Base-by-base conservation (phyloP, 768 basidiomycete genomes). In the Phylloporus sp. region DNA sequence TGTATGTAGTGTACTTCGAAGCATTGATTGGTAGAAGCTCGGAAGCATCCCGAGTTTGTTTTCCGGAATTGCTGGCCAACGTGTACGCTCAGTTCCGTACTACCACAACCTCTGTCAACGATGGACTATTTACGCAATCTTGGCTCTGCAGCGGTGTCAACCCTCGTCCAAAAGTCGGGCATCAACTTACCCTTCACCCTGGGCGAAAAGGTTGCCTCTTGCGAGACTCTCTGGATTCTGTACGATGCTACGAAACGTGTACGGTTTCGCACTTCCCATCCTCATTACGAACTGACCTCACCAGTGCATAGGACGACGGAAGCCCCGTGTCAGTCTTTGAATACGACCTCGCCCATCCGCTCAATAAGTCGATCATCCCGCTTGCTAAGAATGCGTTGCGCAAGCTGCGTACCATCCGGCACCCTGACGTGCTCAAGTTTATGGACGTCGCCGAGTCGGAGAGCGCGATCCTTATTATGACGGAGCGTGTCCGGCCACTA, bases 341-440 rank as follows among this genome's bases (percentile, higher is more conserved):
- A 64, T 98, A 93, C 62, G 91, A 95, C 63, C 78, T 84, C 39
- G 81, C 79, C 58, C 80, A 86, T 35, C 70, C 78, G 11, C 65
- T 73, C 44, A 80, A 76, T 65, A 80, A 79, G 59, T 78, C 82
- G 29, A 71, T 82, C 10, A 72, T 89, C 46, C 81, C 84, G 1
- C 77, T 97, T 16, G 95, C 95, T 4, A 84, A 84, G 64, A 99
- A 98, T 70, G 83, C 93, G 1, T 73, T 97, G 42, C 84, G 88
- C 50, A 98, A 95, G 67, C 75, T 98, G 13, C 81, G 95, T 38
- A 88, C 90, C 4, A 90, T 86, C 9, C 83, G 97, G 31, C 97
- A 99, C 76, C 97, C 97, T 0, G 94, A 98, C 69, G 82, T 98
- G 2, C 81, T 99, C 59, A 95, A 90, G 66, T 97, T 95, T 71